These are phyloP conservation scores for Xerocomus minutiporus DNA, from an alignment of 1,284 basidiomycete genomes.

Conservation along the genomic window DNA sequence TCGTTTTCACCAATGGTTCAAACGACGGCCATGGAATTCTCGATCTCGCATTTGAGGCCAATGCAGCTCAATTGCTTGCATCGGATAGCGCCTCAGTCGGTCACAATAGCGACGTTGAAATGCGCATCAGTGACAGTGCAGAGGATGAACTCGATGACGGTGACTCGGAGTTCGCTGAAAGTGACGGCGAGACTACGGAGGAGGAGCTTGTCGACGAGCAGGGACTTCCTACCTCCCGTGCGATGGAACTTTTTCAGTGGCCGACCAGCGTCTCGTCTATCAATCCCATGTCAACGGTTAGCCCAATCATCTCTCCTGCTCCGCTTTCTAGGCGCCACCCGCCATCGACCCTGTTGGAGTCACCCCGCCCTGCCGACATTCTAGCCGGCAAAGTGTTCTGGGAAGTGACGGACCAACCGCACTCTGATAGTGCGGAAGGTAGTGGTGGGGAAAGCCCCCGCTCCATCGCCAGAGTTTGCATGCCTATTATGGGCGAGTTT, in stretches of 20 bases:
- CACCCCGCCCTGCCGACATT: slow-evolving; percentile 60
- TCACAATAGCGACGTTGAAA: slow-evolving; percentile 38
- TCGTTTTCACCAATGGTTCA: slow-evolving; percentile 63
- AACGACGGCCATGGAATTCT: slow-evolving; percentile 48
- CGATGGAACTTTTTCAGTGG: slow-evolving; percentile 65
- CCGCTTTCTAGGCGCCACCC: slow-evolving; percentile 35
- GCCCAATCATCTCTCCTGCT: slow-evolving; percentile 46
- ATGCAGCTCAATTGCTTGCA: slow-evolving; percentile 43
- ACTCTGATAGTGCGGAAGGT: slow-evolving; percentile 34
- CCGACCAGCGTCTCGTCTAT: slow-evolving; percentile 62
- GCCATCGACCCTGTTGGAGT: slow-evolving; percentile 34
- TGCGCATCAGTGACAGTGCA: slow-evolving; percentile 39
- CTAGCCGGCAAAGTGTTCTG: slow-evolving; percentile 53
- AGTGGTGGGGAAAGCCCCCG: slow-evolving; percentile 23
- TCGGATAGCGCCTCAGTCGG: slow-evolving; percentile 37
- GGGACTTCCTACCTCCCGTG: slow-evolving; percentile 66
- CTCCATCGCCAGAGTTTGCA: slow-evolving; percentile 24
- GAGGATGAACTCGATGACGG: slow-evolving; percentile 34
- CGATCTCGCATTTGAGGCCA: slow-evolving; percentile 55
- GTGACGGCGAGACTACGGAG: slow-evolving; percentile 64
- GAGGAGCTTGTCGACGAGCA: slow-evolving; percentile 72
- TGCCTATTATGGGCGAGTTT: slow-evolving; percentile 59
- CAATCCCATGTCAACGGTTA: slow-evolving; percentile 69
- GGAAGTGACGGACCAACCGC: slow-evolving; percentile 41
- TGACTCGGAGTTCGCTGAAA: slow-evolving; percentile 37